phyloP scores from a whole-genome alignment of 2,329 filamentous ascomycete genomes.

The Pestalotiopsis sp. region DNA sequence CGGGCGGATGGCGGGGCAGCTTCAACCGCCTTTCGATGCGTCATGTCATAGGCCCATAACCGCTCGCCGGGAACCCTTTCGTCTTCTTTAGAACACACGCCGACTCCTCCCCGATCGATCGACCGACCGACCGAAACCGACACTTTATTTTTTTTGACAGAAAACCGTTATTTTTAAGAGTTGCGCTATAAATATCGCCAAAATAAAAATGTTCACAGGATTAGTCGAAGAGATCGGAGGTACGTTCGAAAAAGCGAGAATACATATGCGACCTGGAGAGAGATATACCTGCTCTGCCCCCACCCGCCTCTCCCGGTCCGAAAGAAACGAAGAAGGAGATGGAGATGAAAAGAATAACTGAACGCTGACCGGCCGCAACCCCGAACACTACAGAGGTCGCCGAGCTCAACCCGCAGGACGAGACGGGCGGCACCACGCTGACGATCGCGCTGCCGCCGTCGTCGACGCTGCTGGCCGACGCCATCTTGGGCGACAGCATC shows the following conservation, averaged over 20 bases:
- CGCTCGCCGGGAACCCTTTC: no score
- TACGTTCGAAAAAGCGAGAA: conserved; percentile 44
- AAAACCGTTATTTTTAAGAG: no score
- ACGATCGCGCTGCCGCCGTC: conserved; percentile 72
- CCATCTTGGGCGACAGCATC: conserved; percentile 89
- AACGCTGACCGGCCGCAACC: conserved; percentile 8
- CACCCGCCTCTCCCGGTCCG: neutral
- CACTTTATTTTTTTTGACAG: no score
- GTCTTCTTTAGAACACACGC: no score
- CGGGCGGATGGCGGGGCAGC: neutral
- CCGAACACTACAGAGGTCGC: conserved; percentile 66
- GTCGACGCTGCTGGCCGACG: conserved; percentile 78
- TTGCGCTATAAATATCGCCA: neutral
- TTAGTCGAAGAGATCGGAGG: conserved; percentile 92
- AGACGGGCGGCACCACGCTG: conserved; percentile 84
- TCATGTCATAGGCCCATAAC: neutral
- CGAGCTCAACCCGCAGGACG: conserved; percentile 76
- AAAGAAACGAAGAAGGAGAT: neutral
- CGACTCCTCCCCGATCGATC: no score
- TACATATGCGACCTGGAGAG: neutral
- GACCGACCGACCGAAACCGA: no score
- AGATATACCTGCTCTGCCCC: conserved; percentile 5
- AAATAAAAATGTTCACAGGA: conserved; percentile 81
- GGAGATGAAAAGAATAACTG: neutral
- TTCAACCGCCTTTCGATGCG: neutral